phyloP scores from a whole-genome alignment of 1,284 basidiomycete genomes.

The Boletellus dicymbophilus region DNA sequence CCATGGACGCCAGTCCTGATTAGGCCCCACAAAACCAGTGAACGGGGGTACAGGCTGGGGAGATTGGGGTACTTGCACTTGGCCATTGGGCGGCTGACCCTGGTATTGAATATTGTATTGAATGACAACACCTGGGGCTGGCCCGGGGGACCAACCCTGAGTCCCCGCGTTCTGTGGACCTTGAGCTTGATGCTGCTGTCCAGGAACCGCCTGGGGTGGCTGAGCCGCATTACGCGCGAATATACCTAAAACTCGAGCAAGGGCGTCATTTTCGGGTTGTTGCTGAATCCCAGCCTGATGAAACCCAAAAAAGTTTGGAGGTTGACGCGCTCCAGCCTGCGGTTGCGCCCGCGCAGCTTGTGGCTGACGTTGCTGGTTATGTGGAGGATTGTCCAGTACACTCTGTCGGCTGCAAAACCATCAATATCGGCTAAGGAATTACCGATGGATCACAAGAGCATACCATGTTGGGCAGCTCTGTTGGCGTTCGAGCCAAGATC shows the following conservation, averaged over 20 bases:
- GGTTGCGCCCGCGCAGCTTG: conserved; percentile 39
- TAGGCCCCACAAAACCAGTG: conserved; percentile 61
- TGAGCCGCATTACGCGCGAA: conserved; percentile 44
- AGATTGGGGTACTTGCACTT: conserved; percentile 27
- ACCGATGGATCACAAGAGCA: conserved; percentile 26
- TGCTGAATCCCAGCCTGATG: conserved; percentile 29
- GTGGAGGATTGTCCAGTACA: conserved; percentile 64
- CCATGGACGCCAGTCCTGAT: conserved; percentile 67
- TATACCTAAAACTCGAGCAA: conserved; percentile 48
- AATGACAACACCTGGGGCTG: conserved; percentile 45
- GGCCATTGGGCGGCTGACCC: conserved; percentile 27
- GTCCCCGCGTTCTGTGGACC: conserved; percentile 24
- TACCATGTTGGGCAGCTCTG: conserved; percentile 96
- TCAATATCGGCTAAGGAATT: conserved; percentile 11
- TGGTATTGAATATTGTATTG: conserved; percentile 63
- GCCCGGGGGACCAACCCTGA: conserved; percentile 35
- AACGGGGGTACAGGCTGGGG: conserved; percentile 46
- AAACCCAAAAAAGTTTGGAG: conserved; percentile 31
- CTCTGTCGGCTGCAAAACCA: conserved; percentile 69
- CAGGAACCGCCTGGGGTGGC: conserved; percentile 22
- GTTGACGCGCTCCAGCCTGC: conserved; percentile 30
- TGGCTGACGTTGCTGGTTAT: conserved; percentile 34
- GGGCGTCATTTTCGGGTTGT: conserved; percentile 38
- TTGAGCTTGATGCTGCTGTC: conserved; percentile 19
- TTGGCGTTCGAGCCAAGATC: conserved; percentile 97